A percentile compares a stretch with the other conserved stretches of the same genome.
These are phyloP conservation scores for Pestalotiopsis sp. DNA, from an alignment of 2,329 filamentous ascomycete genomes.

Conservation along the genomic window DNA sequence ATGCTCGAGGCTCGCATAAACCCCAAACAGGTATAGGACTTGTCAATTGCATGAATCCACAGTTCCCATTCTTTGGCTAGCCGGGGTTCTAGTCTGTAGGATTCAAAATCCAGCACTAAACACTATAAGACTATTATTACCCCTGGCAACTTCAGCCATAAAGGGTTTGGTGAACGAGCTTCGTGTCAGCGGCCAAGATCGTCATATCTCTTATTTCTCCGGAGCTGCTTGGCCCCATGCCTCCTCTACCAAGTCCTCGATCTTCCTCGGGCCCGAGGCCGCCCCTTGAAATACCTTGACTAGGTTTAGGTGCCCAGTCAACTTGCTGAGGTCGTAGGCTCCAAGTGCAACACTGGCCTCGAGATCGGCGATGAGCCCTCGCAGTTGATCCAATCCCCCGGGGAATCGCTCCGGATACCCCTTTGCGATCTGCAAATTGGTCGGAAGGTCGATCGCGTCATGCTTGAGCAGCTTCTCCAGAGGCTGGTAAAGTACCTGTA, in stretches of 20 bases:
- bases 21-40: background rate
- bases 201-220: background rate
- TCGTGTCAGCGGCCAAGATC: background rate
- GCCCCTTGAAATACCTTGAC: constrained; percentile 21
- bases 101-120: background rate
- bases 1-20: background rate
- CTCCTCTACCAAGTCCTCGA: constrained; percentile 20
- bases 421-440: constrained; percentile 26
- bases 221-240: constrained; percentile 14
- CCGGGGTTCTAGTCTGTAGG: background rate
- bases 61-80: background rate
- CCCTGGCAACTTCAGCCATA: background rate
- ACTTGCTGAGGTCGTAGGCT: constrained; percentile 26
- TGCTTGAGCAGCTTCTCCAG: constrained; percentile 24
- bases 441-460: constrained; percentile 22
- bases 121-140: background rate
- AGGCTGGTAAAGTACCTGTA: constrained; percentile 28
- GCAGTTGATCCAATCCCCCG: constrained; percentile 22
- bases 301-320: constrained; percentile 20
- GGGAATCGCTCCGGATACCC: constrained; percentile 27
- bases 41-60: background rate
- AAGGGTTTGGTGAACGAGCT: background rate
- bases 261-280: constrained; percentile 13
- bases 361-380: constrained; percentile 30
- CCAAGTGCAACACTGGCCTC: constrained; percentile 30